A percentile compares a stretch with the other conserved stretches of the same genome.
Conservation (phyloP, 352 stramenopile species). For the Pythium monospermum region DNA sequence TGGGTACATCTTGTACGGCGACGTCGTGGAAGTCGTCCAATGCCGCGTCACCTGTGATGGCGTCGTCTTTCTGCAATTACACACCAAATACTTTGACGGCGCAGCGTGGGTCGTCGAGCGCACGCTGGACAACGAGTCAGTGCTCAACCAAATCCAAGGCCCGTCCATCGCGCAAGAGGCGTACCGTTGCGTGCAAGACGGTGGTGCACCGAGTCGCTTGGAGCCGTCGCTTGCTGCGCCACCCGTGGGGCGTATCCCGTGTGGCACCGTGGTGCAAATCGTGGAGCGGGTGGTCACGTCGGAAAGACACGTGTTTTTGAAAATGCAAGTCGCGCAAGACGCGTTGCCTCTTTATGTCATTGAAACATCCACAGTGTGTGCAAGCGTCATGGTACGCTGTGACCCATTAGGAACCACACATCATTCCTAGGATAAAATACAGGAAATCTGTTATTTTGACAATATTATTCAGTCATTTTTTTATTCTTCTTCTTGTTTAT, state of each 20-base stretch:
- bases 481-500: conserved; percentile 4
- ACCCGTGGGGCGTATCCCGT: conserved; percentile 54
- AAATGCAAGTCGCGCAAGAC: conserved; percentile 9
- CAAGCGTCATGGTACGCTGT: conserved; percentile 56
- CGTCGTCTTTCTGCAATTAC: conserved; percentile 56
- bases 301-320: conserved; percentile 66
- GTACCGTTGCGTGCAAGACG: conserved; percentile 73
- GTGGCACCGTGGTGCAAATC: conserved; percentile 45
- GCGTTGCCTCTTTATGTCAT: conserved; percentile 48
- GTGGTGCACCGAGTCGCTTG: conserved; percentile 46
- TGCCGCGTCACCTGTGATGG: conserved; percentile 35
- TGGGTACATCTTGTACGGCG: conserved; percentile 69
- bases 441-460: not conserved
- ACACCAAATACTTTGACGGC: conserved; percentile 67
- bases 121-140: conserved; percentile 72
- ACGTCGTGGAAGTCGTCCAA: conserved; percentile 69
- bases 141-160: conserved; percentile 56
- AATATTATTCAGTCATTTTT: not conserved
- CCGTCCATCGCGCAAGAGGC: conserved; percentile 25
- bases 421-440: not conserved
- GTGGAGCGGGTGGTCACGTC: conserved; percentile 49
- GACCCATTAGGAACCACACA: not conserved
- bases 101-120: conserved; percentile 66
- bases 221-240: conserved; percentile 53
- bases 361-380: conserved; percentile 70